A percentile compares a stretch with the other conserved stretches of the same genome.
Conservation (phyloP, 2,329 filamentous ascomycete species). For the Hypoxylon sp. region DNA sequence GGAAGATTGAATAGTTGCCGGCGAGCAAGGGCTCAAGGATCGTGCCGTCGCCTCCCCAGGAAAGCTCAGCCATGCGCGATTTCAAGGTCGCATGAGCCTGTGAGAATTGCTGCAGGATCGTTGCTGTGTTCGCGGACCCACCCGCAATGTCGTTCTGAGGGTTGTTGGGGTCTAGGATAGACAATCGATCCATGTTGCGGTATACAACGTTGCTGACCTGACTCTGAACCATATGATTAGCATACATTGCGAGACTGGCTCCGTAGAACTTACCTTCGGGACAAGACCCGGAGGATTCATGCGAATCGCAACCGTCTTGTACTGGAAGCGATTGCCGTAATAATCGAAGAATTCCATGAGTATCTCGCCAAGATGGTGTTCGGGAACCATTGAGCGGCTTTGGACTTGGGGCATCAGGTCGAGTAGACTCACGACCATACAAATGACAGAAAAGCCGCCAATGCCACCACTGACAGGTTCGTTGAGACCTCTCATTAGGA, state of each 20-base stretch:
- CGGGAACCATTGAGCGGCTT: conserved; percentile 67
- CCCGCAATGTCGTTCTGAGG: conserved; percentile 88
- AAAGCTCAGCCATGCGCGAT: conserved; percentile 68
- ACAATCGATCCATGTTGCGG: conserved; percentile 75
- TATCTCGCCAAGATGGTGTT: conserved; percentile 81
- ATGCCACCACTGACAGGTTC: conserved; percentile 93
- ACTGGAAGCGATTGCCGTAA: conserved; percentile 87
- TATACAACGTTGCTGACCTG: conserved; percentile 63
- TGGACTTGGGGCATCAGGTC: conserved; percentile 81
- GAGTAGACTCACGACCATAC: conserved; percentile 89
- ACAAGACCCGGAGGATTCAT: conserved; percentile 81
- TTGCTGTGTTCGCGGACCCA: conserved; percentile 77
- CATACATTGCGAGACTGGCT: neutral
- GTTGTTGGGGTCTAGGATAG: conserved; percentile 93
- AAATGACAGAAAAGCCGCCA: conserved; percentile 94
- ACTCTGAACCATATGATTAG: conserved; percentile 53
- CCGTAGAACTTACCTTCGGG: conserved; percentile 67
- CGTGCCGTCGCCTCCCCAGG: conserved; percentile 58
- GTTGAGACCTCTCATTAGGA: conserved; percentile 89
- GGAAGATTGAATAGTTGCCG: conserved; percentile 83
- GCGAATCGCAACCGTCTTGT: conserved; percentile 76
- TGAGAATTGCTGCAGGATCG: conserved; percentile 78
- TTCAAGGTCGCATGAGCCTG: conserved; percentile 70
- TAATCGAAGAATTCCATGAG: conserved; percentile 90
- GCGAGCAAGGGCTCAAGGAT: conserved; percentile 79